These are phyloP conservation scores for Dalbergia cochinchinensis DNA, from an alignment of 306 rosid species.

Conservation along the genomic window DNA sequence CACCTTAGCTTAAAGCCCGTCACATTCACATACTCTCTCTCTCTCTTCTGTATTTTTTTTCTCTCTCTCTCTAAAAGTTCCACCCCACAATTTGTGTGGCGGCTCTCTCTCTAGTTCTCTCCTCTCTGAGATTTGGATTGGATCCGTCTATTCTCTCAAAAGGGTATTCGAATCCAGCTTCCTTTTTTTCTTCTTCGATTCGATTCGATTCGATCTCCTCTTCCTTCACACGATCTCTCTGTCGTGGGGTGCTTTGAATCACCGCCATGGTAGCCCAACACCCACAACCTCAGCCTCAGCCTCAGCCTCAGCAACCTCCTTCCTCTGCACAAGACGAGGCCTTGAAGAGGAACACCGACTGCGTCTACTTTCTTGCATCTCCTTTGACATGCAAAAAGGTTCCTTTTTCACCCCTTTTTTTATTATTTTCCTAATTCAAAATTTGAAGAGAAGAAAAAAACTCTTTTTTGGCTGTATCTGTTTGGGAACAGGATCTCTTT, in stretches of 20 bases:
- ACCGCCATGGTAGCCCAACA: slow-evolving; percentile 79
- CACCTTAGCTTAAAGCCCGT: slow-evolving; percentile 61
- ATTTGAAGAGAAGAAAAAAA: background rate
- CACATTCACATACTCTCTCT: slow-evolving; percentile 45
- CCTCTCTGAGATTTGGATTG: slow-evolving; percentile 35
- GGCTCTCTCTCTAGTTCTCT: slow-evolving; percentile 59
- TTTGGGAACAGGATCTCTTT: background rate
- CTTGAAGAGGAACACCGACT: slow-evolving; percentile 91
- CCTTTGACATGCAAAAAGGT: slow-evolving; percentile 99
- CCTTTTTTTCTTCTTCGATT: background rate
- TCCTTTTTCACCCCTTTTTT: background rate
- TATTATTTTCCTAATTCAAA: background rate
- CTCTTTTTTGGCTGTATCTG: background rate
- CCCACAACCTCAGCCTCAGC: slow-evolving; percentile 45
- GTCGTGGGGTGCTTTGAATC: slow-evolving; percentile 23
- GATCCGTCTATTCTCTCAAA: slow-evolving; percentile 54
- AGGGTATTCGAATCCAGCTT: background rate
- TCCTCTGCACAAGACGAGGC: slow-evolving; percentile 86
- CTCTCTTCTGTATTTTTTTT: background rate
- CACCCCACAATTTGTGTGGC: slow-evolving; percentile 67
- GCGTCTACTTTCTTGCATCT: slow-evolving; percentile 98
- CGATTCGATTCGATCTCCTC: slow-evolving; percentile 43
- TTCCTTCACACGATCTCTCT: slow-evolving; percentile 41
- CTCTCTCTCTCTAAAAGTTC: slow-evolving; percentile 5
- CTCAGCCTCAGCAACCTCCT: slow-evolving; percentile 36